Percentiles rank a stretch among this genome's conserved stretches.
These are phyloP conservation scores for Globisporangium takayamanum DNA, from an alignment of 352 stramenopile species.

Conservation along the genomic window DNA sequence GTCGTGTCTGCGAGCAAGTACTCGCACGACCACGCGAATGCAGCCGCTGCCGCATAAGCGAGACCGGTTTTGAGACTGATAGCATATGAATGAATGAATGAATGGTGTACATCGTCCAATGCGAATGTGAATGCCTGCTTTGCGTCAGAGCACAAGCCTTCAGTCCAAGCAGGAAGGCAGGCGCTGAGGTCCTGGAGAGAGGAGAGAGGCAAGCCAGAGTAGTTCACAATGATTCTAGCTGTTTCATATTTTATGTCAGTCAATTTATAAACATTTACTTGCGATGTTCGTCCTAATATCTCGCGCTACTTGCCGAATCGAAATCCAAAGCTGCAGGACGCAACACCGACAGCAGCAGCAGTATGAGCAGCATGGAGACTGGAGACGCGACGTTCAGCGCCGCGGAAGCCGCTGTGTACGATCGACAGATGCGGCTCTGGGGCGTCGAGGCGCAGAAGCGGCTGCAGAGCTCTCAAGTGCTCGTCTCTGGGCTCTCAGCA, in stretches of 20 bases:
- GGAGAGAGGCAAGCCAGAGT: neutral
- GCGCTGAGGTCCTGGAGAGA: too few species aligned
- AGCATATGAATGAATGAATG: too few species aligned
- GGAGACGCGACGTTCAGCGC: constrained; percentile 51
- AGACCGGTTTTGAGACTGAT: too few species aligned
- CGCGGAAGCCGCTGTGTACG: constrained; percentile 93
- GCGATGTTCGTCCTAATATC: neutral
- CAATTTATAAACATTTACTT: neutral
- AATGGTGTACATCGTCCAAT: too few species aligned
- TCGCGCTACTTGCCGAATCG: neutral
- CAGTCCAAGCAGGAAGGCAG: too few species aligned
- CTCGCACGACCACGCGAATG: constrained; percentile 2
- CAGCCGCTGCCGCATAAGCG: constrained; percentile 5
- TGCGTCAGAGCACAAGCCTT: too few species aligned
- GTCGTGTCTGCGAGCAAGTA: constrained; percentile 8
- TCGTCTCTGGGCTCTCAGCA: constrained; percentile 83
- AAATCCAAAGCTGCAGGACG: neutral
- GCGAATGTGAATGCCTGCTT: too few species aligned
- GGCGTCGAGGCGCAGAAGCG: constrained; percentile 94
- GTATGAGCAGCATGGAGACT: constrained; percentile 1
- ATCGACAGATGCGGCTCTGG: constrained; percentile 99
- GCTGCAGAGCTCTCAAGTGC: constrained; percentile 82
- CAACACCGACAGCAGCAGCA: neutral
- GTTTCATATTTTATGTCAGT: neutral
- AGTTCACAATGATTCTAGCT: neutral